Percentiles rank a stretch among this genome's conserved stretches.
phyloP scores from a whole-genome alignment of 176 grass and related monocot species.

The Carex pumila region DNA sequence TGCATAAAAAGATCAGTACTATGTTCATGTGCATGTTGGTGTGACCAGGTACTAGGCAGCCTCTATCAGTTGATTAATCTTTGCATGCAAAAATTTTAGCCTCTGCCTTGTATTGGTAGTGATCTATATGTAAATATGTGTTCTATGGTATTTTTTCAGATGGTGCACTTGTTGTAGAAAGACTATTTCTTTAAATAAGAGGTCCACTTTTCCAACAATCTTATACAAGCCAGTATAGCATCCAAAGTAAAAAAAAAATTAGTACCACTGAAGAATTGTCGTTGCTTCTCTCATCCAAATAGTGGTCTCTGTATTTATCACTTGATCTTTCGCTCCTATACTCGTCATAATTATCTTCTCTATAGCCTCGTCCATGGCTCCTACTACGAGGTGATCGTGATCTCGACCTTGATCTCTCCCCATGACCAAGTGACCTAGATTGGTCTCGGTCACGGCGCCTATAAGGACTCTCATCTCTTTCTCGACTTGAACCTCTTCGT shows the following conservation, averaged over 20 bases:
- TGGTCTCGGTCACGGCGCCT: conserved; percentile 45
- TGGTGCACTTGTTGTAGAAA: neutral
- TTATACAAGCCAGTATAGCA: neutral
- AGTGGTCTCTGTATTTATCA: conserved; percentile 53
- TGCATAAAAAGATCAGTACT: neutral
- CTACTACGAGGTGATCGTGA: conserved; percentile 59
- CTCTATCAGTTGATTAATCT: neutral
- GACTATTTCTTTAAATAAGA: neutral
- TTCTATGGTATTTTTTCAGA: neutral
- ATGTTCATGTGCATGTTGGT: neutral
- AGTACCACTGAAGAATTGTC: conserved; percentile 58
- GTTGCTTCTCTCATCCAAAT: conserved; percentile 64
- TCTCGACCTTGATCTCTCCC: conserved; percentile 69
- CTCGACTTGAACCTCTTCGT: conserved; percentile 52
- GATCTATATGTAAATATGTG: neutral
- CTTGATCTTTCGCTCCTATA: conserved; percentile 55
- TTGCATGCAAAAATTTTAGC: neutral
- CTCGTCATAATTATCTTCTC: conserved; percentile 72
- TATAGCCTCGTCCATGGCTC: conserved; percentile 45
- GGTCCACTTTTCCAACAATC: neutral
- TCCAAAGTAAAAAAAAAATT: conserved; percentile 1
- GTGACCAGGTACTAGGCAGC: neutral
- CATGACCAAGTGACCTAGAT: conserved; percentile 40
- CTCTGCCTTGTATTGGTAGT: neutral
- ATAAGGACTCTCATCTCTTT: conserved; percentile 63